Base-by-base conservation (phyloP, 331 rosid species). In the Rosa hybrid region DNA sequence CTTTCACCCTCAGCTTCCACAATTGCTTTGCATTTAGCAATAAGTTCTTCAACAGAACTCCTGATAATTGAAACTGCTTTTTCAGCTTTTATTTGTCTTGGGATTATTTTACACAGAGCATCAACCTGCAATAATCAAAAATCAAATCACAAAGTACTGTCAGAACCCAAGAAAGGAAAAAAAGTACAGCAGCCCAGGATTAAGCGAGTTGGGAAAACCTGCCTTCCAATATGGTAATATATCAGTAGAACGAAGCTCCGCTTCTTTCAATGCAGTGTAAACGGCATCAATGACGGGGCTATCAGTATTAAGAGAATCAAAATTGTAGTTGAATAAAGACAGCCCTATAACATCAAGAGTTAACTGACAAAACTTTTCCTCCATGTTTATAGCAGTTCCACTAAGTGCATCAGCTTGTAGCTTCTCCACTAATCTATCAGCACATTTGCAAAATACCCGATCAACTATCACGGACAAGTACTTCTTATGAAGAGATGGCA, bases 171-270 rank as follows among this genome's bases (percentile, higher is more conserved):
- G 48, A 53, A 75, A 46, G 11, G 69, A 70, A 71, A 70, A 18
- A 45, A 63, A 71, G 0, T 4, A 25, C 34, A 45, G 48, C 49
- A 20, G 74, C 72, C 49, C 17, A 78, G 44, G 75, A 84, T 46
- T 42, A 38, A 17, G 53, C 64, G 12, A 62, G 57, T 12, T 54
- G 25, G 53, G 72, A 59, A 49, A 16, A 74, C 82, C 38, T 80
- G 83, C 99, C 96, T 95, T 93, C 99, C 96, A 95, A 84, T 95
- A 93, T 12, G 99, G 99, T 77, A 95, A 91, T 75, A 95, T 76
- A 76, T 95, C 98, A 34, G 97, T 95, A 30, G 99, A 91, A 20
- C 93, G 98, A 83, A 95, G 97, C 86, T 95, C 98, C 8, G 97
- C 97, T 90, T 93, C 97, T 86, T 95, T 95, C 85, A 95, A 78